These are phyloP conservation scores for Cardamine chenopodiifolia DNA, from an alignment of 345 rosid genomes.

Conservation along the genomic window DNA sequence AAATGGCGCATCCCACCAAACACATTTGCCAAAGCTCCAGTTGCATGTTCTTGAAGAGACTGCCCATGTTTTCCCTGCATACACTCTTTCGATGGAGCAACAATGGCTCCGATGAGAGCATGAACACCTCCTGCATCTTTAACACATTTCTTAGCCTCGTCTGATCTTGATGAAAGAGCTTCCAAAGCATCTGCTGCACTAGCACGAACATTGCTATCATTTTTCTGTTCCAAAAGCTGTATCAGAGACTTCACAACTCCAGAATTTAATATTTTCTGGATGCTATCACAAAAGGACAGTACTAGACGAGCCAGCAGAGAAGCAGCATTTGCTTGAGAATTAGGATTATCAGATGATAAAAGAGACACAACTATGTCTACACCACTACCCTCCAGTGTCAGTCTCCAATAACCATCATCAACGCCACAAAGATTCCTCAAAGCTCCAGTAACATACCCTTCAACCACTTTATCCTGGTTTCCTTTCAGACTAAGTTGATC, in stretches of 20 bases:
- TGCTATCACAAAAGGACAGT: slow-evolving; percentile 66
- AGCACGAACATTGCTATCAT: slow-evolving; percentile 73
- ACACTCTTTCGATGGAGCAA: slow-evolving; percentile 90
- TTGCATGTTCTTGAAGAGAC: slow-evolving; percentile 78
- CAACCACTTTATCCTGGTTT: slow-evolving; percentile 76
- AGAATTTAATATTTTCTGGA: slow-evolving; percentile 57
- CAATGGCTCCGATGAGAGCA: slow-evolving; percentile 75
- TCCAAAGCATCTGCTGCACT: slow-evolving; percentile 92
- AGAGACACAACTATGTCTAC: slow-evolving; percentile 76
- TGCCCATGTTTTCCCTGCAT: slow-evolving; percentile 77
- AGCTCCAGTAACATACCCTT: slow-evolving; percentile 89
- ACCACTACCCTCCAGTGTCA: slow-evolving; percentile 75
- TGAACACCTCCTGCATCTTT: slow-evolving; percentile 73
- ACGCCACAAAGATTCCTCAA: slow-evolving; percentile 86
- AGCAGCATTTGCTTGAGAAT: slow-evolving; percentile 87
- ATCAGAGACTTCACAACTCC: slow-evolving; percentile 76
- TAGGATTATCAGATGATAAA: slow-evolving; percentile 72
- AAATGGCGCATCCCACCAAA: slow-evolving; percentile 74
- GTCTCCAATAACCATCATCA: slow-evolving; percentile 82
- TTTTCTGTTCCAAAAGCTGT: slow-evolving; percentile 59
- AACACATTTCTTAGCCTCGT: slow-evolving; percentile 63
- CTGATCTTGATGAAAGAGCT: slow-evolving; percentile 72
- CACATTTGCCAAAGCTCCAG: slow-evolving; percentile 77
- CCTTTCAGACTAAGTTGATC: slow-evolving; percentile 68
- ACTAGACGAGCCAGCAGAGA: slow-evolving; percentile 84